phyloP scores from a whole-genome alignment of 208 protist species.

The Trypanosomatidae sp. region DNA sequence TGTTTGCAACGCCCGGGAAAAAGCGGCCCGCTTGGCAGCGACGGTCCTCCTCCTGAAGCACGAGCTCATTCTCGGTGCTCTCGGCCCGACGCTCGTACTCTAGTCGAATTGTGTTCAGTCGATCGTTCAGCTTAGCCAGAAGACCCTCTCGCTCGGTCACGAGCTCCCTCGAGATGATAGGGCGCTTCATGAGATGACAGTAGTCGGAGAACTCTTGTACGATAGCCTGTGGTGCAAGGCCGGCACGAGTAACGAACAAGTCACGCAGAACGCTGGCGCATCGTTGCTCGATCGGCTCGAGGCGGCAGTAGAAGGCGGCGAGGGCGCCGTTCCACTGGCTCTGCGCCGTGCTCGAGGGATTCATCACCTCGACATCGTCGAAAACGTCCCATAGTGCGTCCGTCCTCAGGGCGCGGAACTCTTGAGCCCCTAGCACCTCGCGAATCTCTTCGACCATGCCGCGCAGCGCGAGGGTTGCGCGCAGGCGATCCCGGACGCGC shows the following conservation, averaged over 20 bases:
- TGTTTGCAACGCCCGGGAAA: slow-evolving; percentile 92
- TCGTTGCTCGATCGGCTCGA: slow-evolving; percentile 84
- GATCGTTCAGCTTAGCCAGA: slow-evolving; percentile 88
- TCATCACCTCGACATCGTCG: slow-evolving; percentile 65
- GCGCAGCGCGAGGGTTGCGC: slow-evolving; percentile 50
- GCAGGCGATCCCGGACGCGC: slow-evolving; percentile 56
- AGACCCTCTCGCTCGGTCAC: slow-evolving; percentile 79
- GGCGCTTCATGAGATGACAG: slow-evolving; percentile 80
- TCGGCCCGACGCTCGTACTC: slow-evolving; percentile 88
- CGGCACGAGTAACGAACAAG: slow-evolving; percentile 63
- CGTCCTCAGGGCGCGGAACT: slow-evolving; percentile 54
- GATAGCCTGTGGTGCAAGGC: slow-evolving; percentile 82
- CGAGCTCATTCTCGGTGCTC: slow-evolving; percentile 65
- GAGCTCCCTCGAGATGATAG: slow-evolving; percentile 88
- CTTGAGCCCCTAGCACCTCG: slow-evolving; percentile 56
- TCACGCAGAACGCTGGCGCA: slow-evolving; percentile 75
- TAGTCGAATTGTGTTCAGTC: slow-evolving; percentile 75
- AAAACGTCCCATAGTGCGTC: slow-evolving; percentile 83
- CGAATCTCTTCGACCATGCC: slow-evolving; percentile 73
- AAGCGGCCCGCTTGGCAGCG: slow-evolving; percentile 88
- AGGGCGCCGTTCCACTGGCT: slow-evolving; percentile 69
- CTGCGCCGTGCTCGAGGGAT: slow-evolving; percentile 46
- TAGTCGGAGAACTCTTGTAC: slow-evolving; percentile 85
- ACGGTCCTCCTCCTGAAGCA: slow-evolving; percentile 86
- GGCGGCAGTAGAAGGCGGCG: slow-evolving; percentile 75